A percentile compares a stretch with the other conserved stretches of the same genome.
These are phyloP conservation scores for Clarireedia paspali DNA, from an alignment of 2,329 filamentous ascomycete genomes.

Conservation along the genomic window DNA sequence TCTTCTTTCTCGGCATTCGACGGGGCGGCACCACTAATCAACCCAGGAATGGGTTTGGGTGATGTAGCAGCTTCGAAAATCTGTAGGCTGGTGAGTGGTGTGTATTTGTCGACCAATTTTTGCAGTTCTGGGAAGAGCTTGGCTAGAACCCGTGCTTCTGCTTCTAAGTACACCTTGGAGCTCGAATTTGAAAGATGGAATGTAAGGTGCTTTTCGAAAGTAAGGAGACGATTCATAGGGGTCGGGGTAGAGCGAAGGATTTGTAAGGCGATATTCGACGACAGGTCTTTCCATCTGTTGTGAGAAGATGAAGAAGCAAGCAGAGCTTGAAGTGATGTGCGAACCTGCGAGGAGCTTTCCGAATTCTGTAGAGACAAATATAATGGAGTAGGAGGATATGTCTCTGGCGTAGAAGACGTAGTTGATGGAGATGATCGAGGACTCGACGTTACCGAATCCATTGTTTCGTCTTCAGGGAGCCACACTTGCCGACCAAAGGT, in stretches of 20 bases:
- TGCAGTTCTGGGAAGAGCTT: constrained; percentile 26
- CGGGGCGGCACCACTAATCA: neutral
- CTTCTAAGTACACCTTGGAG: constrained; percentile 25
- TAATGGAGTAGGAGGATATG: constrained; percentile 21
- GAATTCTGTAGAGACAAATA: constrained; percentile 20
- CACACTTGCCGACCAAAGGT: constrained; percentile 20
- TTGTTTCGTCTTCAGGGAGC: constrained; percentile 19
- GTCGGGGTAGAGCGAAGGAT: constrained; percentile 28
- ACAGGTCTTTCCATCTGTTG: constrained; percentile 24
- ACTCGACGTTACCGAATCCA: constrained; percentile 20
- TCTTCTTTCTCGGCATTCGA: constrained; percentile 19
- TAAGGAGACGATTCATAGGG: constrained; percentile 23
- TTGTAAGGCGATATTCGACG: constrained; percentile 26
- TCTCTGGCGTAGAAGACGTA: constrained; percentile 22
- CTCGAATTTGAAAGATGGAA: constrained; percentile 25
- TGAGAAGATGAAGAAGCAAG: constrained; percentile 21
- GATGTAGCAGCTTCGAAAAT: constrained; percentile 29
- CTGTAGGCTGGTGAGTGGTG: constrained; percentile 25
- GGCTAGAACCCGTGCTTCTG: constrained; percentile 22
- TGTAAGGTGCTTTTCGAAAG: constrained; percentile 27
- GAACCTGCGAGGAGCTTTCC: constrained; percentile 22
- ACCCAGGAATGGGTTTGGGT: constrained; percentile 15
- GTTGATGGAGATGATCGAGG: constrained; percentile 27
- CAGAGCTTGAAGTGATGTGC: constrained; percentile 25
- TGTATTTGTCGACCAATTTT: constrained; percentile 25